Base-by-base conservation (phyloP, 2,329 filamentous ascomycete genomes). In the Trichoderma sp. region DNA sequence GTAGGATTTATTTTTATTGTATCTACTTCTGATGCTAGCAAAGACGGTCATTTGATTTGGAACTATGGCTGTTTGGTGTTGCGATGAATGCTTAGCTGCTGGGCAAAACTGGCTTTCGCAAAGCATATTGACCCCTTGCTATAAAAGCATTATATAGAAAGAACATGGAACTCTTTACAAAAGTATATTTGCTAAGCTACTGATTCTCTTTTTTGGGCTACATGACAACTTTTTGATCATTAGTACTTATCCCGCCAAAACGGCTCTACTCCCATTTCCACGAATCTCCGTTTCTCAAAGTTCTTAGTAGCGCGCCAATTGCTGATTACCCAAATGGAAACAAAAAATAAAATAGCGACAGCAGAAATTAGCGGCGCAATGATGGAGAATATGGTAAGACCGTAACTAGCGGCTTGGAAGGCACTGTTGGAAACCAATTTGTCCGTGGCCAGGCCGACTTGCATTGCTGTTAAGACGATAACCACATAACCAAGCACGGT, bases 321-420 rank as follows among this genome's bases (percentile, higher is more conserved):
- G 20, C 11, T 17, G 2, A 62, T 12, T 9, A 39, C 20, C 61
- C 34, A 43, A 20, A 64, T 5, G 8, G 34, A 28, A 12, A 47
- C 36, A 23, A 64, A 43, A 2, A 63, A 39, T 23, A 43, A 43
- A n/a, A 28, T 64, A 2, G 20, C 61, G n/a, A 39, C 34, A 12
- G 59, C n/a, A 71, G 32, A 75, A 70, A 59, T 59, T 7, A 84
- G 73, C 0, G 84, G 84, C 3, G 77, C 80, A 7, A 85, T 12
- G 43, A 86, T 85, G 0, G 83, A 79, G 69, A 87, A 85, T 4
- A 86, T 76, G 4, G 84, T 82, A 68, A 88, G 86, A 0, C 85
- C 85, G 71, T 84, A 85, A 2, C 82, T 82, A 0, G 80, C 83
- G 4, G 72, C 66, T 73, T 85, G 81, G 74, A 88, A 88, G 0